These are phyloP conservation scores for Mycena latifolia DNA, from an alignment of 768 basidiomycete genomes.

Conservation along the genomic window DNA sequence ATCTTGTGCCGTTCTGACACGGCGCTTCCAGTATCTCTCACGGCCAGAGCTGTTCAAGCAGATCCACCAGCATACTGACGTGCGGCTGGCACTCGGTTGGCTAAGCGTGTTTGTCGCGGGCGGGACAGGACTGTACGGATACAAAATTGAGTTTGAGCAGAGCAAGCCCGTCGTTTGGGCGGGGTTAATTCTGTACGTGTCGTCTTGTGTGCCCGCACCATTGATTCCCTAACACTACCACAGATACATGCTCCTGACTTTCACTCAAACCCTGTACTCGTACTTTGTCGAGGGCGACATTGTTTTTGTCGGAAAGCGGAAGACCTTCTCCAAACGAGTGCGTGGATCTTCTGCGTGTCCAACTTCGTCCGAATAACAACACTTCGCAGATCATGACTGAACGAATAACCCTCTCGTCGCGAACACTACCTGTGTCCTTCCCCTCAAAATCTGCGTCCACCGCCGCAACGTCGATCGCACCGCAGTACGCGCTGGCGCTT, in stretches of 20 bases:
- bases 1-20: conserved; percentile 17
- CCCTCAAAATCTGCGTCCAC: conserved; percentile 39
- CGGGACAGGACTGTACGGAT: conserved; percentile 88
- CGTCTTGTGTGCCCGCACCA: no score
- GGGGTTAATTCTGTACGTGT: conserved; percentile 81
- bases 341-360: conserved; percentile 38
- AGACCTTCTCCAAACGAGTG: conserved; percentile 90
- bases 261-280: conserved; percentile 83
- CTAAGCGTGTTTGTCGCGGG: conserved; percentile 84
- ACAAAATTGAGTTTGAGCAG: conserved; percentile 89
- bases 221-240: background rate
- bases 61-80: conserved; percentile 89
- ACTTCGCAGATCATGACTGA: conserved; percentile 86
- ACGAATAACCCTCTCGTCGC: conserved; percentile 83
- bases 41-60: conserved; percentile 88
- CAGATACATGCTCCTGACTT: conserved; percentile 83
- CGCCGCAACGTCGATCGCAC: conserved; percentile 58
- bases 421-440: conserved; percentile 68
- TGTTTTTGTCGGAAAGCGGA: conserved; percentile 91
- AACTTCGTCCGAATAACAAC: background rate
- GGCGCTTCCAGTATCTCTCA: conserved; percentile 75
- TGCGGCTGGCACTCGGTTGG: conserved; percentile 91
- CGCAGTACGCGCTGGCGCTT: conserved; percentile 75
- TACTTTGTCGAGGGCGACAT: conserved; percentile 88
- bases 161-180: conserved; percentile 85